Percentiles rank a stretch among this genome's conserved stretches.
These are phyloP conservation scores for Spathaspora hagerdaliae DNA, from an alignment of 805 yeast genomes.

Conservation along the genomic window DNA sequence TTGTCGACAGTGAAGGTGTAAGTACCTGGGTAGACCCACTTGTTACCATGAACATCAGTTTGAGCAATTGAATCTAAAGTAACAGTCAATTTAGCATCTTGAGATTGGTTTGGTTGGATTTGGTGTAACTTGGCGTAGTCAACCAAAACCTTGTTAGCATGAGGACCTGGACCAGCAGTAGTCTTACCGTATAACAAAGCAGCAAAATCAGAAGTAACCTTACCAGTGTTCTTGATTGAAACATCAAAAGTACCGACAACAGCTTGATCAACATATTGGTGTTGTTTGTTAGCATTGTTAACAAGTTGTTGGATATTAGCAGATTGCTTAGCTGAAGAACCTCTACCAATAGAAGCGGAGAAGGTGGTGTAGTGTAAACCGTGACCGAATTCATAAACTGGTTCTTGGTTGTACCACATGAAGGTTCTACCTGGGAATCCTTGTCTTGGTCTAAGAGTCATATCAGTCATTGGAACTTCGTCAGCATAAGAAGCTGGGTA, in stretches of 20 bases:
- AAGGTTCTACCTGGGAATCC: constrained; percentile 7
- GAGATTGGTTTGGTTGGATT: neutral
- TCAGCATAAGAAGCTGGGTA: constrained; percentile 4
- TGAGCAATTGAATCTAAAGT: constrained; percentile 2
- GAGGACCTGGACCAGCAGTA: constrained; percentile 6
- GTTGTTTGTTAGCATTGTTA: neutral
- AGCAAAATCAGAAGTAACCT: constrained; percentile 4
- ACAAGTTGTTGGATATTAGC: constrained; percentile 1
- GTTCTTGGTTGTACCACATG: constrained; percentile 6
- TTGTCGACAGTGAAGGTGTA: constrained; percentile 4
- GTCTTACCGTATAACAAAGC: constrained; percentile 2
- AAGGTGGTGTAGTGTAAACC: constrained; percentile 9
- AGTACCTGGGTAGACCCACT: constrained; percentile 4
- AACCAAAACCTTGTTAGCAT: constrained; percentile 2
- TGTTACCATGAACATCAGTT: constrained; percentile 4
- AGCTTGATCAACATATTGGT: neutral
- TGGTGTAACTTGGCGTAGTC: constrained; percentile 2
- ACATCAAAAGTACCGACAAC: neutral
- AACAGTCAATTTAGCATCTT: constrained; percentile 4
- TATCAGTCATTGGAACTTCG: constrained; percentile 6
- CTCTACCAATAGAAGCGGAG: constrained; percentile 1
- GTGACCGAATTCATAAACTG: constrained; percentile 8
- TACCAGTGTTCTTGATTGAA: constrained; percentile 2
- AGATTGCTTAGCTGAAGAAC: neutral
- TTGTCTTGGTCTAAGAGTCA: constrained; percentile 5